Base-by-base conservation (phyloP, 441 rosid genomes). In the Lagerstroemia fauriei region DNA sequence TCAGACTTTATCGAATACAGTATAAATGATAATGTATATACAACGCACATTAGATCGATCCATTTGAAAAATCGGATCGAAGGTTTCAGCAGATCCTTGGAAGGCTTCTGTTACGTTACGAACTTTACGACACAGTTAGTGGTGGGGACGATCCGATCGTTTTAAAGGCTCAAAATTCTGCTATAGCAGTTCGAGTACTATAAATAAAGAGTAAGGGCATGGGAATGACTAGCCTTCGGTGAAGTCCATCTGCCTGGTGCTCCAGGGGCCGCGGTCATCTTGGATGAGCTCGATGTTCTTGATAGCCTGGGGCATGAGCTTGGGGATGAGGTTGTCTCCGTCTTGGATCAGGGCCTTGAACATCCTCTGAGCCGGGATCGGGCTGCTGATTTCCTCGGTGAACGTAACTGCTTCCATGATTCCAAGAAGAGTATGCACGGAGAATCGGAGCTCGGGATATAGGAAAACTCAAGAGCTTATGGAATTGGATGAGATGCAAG, bases 231-330 rank as follows among this genome's bases (percentile, higher is more conserved):
- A 59, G 76, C 84, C 87, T 66, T 87, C 86, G 1, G 61, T 85
- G 71, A 85, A 83, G 48, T 66, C 77, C 13, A 84, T 41, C n/a
- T 82, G 75, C 77, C 81, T 85, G 82, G 82, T 56, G 83, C 83
- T 76, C 56, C 90, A 88, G 51, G 90, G 85, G 47, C 86, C 85
- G 46, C 89, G 88, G 74, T 86, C 83, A 3, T 88, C 91, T 78
- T 87, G 83, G 14, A 85, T 3, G 12, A 61, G 57, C 6, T 83
- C 88, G 32, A 83, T 72, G 16, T 78, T 85, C 81, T 85, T 77
- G 47, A 90, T 73, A 1, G 56, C 82, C n/a, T 86, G 83, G 0
- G 90, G 90, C 46, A 89, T 10, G 16, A 84, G 65, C 71, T 85
- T 82, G 12, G 88, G 78, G 75, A 83, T 32, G 68, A 89, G 80